Base-by-base conservation (phyloP, 352 stramenopile species). In the Phytophthora nicotianae region DNA sequence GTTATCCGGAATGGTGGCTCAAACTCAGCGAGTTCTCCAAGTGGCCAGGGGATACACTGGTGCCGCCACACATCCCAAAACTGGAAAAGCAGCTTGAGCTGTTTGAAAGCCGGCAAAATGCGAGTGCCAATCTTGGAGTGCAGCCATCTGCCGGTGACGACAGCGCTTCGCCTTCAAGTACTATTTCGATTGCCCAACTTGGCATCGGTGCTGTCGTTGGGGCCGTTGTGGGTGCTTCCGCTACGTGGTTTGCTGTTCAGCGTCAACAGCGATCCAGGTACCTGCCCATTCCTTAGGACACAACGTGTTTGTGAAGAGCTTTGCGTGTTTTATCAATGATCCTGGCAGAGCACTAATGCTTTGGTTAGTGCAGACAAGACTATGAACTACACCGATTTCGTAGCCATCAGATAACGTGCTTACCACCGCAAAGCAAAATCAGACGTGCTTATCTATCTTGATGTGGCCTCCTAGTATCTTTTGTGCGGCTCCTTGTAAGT, bases 1-100 rank as follows among this genome's bases (percentile, higher is more conserved):
- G 85, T 17, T 93, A 93, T 41, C 81, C 80, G 11, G 58, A 71
- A 50, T 87, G 77, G 79, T 91, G 82, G 82, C 68, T 93, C 11
- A 57, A 75, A 41, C 32, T 74, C 21, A 88, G 70, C 40, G 76
- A 89, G 24, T 93, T 85, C 45, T 79, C 65, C 42, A 73, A 77
- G 29, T 93, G 86, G 82, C 83, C 86, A 16, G 83, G 83, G 21
- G 69, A 85, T 13, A 83, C 79, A 37, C 76, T 91, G 41, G 57
- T 73, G 1, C 82, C 80, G 11, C 69, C 69, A 13, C 69, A 50
- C 16, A 69, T 76, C 23, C 61, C 70, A 42, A 71, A 52, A 29
- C 58, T 87, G 16, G 63, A 74, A 50, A 77, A 78, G 27, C 70
- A 81, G 46, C 57, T 89, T 29, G 46, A 74, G 42, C 27, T 64